A percentile compares a stretch with the other conserved stretches of the same genome.
phyloP scores from a whole-genome alignment of 768 basidiomycete genomes.

The Suillus fuscotomentosus region DNA sequence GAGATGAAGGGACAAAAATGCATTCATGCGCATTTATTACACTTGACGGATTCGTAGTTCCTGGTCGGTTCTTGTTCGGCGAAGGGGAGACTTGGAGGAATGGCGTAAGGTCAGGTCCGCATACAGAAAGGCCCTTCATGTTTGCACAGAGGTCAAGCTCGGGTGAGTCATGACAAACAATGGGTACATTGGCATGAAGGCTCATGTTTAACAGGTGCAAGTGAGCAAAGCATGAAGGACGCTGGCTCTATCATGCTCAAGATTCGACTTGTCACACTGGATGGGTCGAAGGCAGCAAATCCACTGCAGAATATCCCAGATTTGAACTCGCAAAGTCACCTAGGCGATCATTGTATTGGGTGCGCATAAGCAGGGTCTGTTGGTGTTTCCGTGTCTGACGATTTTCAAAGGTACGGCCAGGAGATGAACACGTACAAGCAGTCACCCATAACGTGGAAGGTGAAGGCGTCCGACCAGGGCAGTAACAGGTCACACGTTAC shows the following conservation, averaged over 20 bases:
- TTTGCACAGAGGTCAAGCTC: conserved; percentile 45
- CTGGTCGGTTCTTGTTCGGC: conserved; percentile 63
- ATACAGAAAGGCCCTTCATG: conserved; percentile 58
- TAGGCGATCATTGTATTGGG: conserved; percentile 48
- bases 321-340: conserved; percentile 32
- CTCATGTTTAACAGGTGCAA: conserved; percentile 7
- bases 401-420: conserved; percentile 47
- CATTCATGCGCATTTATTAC: conserved; percentile 60
- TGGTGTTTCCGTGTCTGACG: conserved; percentile 7
- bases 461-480: conserved; percentile 45
- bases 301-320: conserved; percentile 38
- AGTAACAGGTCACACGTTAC: conserved; percentile 51
- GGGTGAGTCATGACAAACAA: conserved; percentile 28
- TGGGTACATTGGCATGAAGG: background rate
- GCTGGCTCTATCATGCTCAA: conserved; percentile 54
- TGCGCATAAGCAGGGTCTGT: conserved; percentile 23
- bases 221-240: conserved; percentile 32
- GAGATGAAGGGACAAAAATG: conserved; percentile 51
- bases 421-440: conserved; percentile 40
- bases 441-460: conserved; percentile 51
- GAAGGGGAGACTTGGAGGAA: conserved; percentile 51
- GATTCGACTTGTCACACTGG: conserved; percentile 37
- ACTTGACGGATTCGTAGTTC: conserved; percentile 62
- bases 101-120: conserved; percentile 49
- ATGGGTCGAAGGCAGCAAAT: conserved; percentile 40